These are phyloP conservation scores for Kappamyces sp. DNA, from an alignment of 192 early-diverging fungal genomes.

Conservation along the genomic window DNA sequence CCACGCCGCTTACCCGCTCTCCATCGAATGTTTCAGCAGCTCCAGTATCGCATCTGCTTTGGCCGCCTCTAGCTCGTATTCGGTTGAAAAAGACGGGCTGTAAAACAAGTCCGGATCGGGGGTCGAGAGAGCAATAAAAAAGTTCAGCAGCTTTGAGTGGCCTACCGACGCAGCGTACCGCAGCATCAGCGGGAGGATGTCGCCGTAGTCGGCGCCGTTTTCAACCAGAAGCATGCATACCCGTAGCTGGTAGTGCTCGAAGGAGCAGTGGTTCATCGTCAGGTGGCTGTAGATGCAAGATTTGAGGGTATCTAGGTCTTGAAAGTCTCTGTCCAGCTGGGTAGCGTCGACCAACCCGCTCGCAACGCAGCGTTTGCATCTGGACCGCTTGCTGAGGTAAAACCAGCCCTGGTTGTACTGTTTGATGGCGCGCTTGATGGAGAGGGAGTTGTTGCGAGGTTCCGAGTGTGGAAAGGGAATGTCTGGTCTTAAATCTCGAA, in stretches of 20 bases:
- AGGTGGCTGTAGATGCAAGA: neutral
- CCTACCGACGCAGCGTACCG: conserved; percentile 7
- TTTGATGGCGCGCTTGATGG: too few relatives aligned
- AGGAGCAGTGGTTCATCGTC: neutral
- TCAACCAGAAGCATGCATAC: conserved; percentile 2
- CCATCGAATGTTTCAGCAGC: conserved; percentile 10
- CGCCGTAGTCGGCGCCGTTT: too few relatives aligned
- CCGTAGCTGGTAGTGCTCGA: conserved; percentile 1
- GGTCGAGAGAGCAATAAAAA: too few relatives aligned
- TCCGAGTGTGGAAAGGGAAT: neutral
- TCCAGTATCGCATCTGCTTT: conserved; percentile 3
- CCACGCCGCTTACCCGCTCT: too few relatives aligned
- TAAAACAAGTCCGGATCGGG: too few relatives aligned
- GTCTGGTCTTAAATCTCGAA: neutral
- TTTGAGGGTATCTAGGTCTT: neutral
- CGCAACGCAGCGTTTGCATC: conserved; percentile 5
- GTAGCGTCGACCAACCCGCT: neutral
- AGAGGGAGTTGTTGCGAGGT: too few relatives aligned
- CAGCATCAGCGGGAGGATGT: too few relatives aligned
- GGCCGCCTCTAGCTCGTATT: too few relatives aligned
- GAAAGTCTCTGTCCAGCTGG: neutral
- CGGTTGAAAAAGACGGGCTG: too few relatives aligned
- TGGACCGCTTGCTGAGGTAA: neutral
- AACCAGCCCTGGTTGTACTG: too few relatives aligned
- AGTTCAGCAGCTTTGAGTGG: too few relatives aligned